Base-by-base conservation (phyloP, 345 rosid genomes). In the Pelargonium nanum region DNA sequence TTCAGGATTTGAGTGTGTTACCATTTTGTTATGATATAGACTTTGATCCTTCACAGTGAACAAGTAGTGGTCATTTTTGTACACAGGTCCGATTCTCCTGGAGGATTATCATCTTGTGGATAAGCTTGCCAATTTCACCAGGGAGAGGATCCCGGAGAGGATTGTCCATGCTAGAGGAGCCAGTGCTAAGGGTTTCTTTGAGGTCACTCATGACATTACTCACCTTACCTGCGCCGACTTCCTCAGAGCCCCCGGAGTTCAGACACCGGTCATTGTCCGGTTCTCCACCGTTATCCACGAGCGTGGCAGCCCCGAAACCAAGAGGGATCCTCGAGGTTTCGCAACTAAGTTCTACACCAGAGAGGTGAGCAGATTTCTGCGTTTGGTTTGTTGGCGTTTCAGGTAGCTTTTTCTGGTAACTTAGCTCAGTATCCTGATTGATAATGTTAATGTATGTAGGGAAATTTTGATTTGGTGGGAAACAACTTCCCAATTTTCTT, bases 401-500 rank as follows among this genome's bases (percentile, higher is more conserved):
- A 30, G 40, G 0, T 30, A 5, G 40, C 45, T 5, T 34, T 5
- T 4, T 34, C 13, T 15, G n/a, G n/a, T n/a, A n/a, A n/a, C n/a
- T n/a, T n/a, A n/a, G n/a, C n/a, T n/a, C n/a, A n/a, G n/a, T n/a
- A n/a, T n/a, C n/a, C n/a, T n/a, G n/a, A n/a, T n/a, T n/a, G n/a
- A n/a, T n/a, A n/a, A n/a, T n/a, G n/a, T n/a, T n/a, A n/a, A 24
- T 53, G 59, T 61, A 57, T 63, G 45, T 83, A 93, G 97, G 99
- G 99, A 25, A 93, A 93, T 68, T 93, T 93, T 77, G 99, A 93
- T 83, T 81, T 93, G 44, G 97, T 93, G 67, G 99, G 99, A 50
- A 93, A 93, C 89, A 93, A 93, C 74, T 93, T 93, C 72, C 97
- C 96, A 1, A 96, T 93, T 57, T 93, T 93, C 77, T 93, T 93